phyloP scores from a whole-genome alignment of 1,139 yeast species.

The Geotrichum macrosporum region DNA sequence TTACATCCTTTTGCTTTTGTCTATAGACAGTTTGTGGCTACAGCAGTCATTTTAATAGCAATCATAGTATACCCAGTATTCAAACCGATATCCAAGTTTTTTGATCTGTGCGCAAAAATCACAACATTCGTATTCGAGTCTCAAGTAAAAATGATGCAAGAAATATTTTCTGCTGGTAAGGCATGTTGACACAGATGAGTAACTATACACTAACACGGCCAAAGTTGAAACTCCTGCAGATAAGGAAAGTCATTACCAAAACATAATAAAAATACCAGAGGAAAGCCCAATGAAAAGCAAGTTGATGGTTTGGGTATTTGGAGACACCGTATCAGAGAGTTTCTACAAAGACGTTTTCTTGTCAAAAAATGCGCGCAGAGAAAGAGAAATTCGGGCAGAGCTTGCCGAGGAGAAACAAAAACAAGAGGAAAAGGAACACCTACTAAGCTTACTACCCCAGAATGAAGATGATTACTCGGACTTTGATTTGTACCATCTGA shows the following conservation, averaged over 20 bases:
- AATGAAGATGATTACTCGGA: background rate
- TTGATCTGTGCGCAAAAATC: background rate
- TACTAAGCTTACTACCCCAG: background rate
- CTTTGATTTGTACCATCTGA: conserved; percentile 11
- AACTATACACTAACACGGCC: background rate
- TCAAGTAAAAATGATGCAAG: conserved; percentile 13
- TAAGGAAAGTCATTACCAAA: conserved; percentile 8
- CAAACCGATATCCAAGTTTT: conserved; percentile 12
- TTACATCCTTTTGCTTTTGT: conserved; percentile 5
- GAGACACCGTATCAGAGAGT: conserved; percentile 5
- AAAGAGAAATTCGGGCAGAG: background rate
- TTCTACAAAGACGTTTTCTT: conserved; percentile 13
- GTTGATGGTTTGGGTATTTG: conserved; percentile 1
- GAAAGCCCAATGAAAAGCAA: conserved; percentile 6
- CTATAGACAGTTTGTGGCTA: conserved; percentile 3
- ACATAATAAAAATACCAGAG: background rate
- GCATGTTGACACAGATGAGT: too few relatives aligned
- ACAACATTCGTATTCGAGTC: conserved; percentile 1
- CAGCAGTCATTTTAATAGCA: background rate
- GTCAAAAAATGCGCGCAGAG: conserved; percentile 4
- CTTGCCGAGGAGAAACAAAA: background rate
- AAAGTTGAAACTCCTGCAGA: conserved; percentile 14
- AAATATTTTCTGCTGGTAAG: conserved; percentile 10
- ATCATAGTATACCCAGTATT: conserved; percentile 12
- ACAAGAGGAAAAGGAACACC: background rate